Base-by-base conservation (phyloP, 208 protist genomes). In the Kentomonas sorsogonicus region DNA sequence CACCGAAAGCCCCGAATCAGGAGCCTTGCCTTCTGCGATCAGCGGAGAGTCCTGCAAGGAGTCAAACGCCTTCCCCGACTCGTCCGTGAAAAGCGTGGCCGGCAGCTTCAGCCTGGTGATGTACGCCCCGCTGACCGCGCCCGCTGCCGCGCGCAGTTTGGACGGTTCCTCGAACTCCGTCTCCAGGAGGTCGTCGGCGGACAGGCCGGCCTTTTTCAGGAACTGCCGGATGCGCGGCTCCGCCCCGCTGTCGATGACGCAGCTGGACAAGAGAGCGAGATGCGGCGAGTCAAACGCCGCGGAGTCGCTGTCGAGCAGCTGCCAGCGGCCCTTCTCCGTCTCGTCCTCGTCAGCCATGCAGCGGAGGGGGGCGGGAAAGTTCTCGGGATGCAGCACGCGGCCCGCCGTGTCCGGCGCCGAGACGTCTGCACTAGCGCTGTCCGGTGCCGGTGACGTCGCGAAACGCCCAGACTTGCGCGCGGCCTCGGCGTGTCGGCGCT, bases 401-500 rank as follows among this genome's bases (percentile, higher is more conserved):
- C n/a, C n/a, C n/a, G n/a, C n/a, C n/a, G n/a, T n/a, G n/a, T n/a
- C 46, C 9, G 51, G 40, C 1, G 56, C 53, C 20, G 45, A n/a
- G 9, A 46, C 31, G 5, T 62, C 53, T 16, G 57, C n/a, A n/a
- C n/a, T n/a, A n/a, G 60, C 26, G 52, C 63, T 30, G 56, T 55
- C 31, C 53, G 34, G 30, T 87, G 79, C 81, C 16, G 85, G 83
- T 10, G 75, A 74, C 15, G 89, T 80, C 7, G 89, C 85, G 53
- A 65, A 81, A 30, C 89, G 83, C 0, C 89, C 89, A 3, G 68
- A 73, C 38, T 78, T 77, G 16, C 75, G 75, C 0, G 89, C 89
- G 4, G 78, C 76, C 62, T 62, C 60, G 15, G 89, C 83, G 63
- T 95, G 89, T 48, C 83, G 87, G 15, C 79, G 79, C 60, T 95